Percentiles rank a stretch among this genome's conserved stretches.
Conservation (phyloP, 228 moss, liverwort and hornwort genomes). For the Sphagnum fallax region DNA sequence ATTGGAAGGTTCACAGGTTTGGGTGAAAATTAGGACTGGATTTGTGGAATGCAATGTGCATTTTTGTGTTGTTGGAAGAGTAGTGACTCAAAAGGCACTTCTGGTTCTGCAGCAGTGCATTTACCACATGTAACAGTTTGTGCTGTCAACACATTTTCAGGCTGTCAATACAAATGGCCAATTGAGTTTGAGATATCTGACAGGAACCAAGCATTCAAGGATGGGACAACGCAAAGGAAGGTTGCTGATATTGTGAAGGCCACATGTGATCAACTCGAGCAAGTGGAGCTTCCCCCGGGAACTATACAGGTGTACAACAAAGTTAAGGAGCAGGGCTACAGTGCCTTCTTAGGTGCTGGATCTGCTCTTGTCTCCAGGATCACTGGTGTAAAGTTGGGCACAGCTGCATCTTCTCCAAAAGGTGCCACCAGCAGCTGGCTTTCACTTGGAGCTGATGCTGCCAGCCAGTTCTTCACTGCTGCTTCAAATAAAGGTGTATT, state of each 20-base stretch:
- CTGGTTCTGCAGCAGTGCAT: no score
- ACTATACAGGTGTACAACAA: conserved; percentile 38
- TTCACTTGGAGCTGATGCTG: conserved; percentile 39
- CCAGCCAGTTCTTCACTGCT: conserved; percentile 26
- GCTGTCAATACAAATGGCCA: no score
- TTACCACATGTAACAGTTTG: no score
- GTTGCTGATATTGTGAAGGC: conserved; percentile 57
- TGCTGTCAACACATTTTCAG: no score
- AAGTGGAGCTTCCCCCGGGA: conserved; percentile 41
- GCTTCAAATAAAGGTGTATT: conserved; percentile 45
- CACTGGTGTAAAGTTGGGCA: conserved; percentile 31
- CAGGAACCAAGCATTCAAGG: conserved; percentile 80
- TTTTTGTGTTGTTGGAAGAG: no score
- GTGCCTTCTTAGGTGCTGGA: conserved; percentile 28
- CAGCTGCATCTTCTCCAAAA: conserved; percentile 28
- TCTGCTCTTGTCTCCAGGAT: conserved; percentile 39
- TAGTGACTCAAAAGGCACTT: no score
- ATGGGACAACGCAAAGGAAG: conserved; percentile 47
- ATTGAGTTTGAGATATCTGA: no score
- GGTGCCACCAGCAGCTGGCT: conserved; percentile 32
- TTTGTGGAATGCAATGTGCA: no score
- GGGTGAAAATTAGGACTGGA: no score
- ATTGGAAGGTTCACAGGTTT: no score
- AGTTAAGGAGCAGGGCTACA: conserved; percentile 47
- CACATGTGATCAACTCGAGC: conserved; percentile 26